phyloP scores from a whole-genome alignment of 495 filamentous ascomycete genomes.

The Opeltia flavorubescens region DNA sequence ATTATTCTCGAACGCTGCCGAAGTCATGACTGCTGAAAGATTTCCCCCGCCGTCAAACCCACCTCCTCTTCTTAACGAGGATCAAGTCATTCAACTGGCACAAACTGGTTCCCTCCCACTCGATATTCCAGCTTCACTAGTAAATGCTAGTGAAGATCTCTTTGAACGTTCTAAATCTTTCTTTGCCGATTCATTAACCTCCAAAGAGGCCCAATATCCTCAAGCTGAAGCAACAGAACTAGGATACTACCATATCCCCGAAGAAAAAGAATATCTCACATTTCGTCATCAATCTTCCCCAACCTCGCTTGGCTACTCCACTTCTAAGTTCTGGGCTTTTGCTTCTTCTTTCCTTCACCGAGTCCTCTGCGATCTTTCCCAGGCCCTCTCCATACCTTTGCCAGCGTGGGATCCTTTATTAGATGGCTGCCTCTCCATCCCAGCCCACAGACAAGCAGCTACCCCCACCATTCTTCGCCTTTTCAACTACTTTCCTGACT shows the following conservation, averaged over 20 bases:
- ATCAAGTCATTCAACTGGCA: neutral
- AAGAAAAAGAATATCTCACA: constrained; percentile 4
- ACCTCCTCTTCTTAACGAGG: neutral
- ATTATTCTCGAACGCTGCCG: no score
- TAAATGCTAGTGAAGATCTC: neutral
- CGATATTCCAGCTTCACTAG: neutral
- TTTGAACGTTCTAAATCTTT: neutral
- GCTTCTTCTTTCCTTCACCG: neutral
- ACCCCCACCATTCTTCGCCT: constrained; percentile 2
- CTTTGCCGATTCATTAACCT: neutral
- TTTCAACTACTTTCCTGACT: neutral
- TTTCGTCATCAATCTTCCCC: neutral
- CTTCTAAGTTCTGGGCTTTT: neutral
- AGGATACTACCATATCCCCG: neutral
- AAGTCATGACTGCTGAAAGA: no score
- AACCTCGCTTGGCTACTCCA: neutral
- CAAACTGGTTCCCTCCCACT: neutral
- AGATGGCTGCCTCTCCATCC: constrained; percentile 2
- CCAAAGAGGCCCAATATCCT: neutral
- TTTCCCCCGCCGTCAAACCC: neutral
- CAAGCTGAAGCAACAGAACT: neutral
- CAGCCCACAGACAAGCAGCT: neutral
- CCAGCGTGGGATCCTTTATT: neutral
- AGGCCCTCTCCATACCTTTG: neutral
- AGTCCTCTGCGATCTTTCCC: neutral